These are phyloP conservation scores for Trametes hirsuta DNA, from an alignment of 1,284 basidiomycete genomes.

Conservation along the genomic window DNA sequence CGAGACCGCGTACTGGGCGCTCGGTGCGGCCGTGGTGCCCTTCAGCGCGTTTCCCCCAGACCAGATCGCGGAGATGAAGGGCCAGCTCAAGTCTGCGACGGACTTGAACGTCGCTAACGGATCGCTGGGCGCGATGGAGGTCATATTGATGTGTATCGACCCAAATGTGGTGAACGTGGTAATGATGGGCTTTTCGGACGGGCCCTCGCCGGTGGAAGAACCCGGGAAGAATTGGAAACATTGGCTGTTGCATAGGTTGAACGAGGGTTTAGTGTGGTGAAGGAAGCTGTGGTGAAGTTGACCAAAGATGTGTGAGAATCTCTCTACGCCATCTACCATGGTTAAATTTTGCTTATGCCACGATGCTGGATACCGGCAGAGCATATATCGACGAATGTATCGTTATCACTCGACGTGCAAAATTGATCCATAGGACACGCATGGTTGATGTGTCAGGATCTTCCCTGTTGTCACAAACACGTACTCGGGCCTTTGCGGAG, in stretches of 20 bases:
- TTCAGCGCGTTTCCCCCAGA: slow-evolving; percentile 17
- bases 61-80: slow-evolving; percentile 26
- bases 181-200: slow-evolving; percentile 27
- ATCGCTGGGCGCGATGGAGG: slow-evolving; percentile 22
- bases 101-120: slow-evolving; percentile 21
- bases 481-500: too few species aligned
- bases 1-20: slow-evolving; percentile 27
- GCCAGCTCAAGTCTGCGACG: slow-evolving; percentile 23
- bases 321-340: neutral
- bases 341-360: neutral
- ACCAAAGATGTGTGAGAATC: neutral
- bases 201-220: slow-evolving; percentile 12
- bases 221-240: slow-evolving; percentile 27
- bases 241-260: slow-evolving; percentile 22
- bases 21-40: slow-evolving; percentile 25
- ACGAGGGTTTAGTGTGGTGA: slow-evolving; percentile 22
- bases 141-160: slow-evolving; percentile 24
- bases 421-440: too few species aligned
- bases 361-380: neutral
- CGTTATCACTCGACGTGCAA: neutral
- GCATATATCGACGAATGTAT: neutral
- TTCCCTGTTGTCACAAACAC: too few species aligned
- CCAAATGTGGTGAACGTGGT: slow-evolving; percentile 22
- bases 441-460: too few species aligned
- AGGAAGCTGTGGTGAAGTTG: neutral